Base-by-base conservation (phyloP, 2,329 filamentous ascomycete genomes). In the Tolypocladium tropicale region DNA sequence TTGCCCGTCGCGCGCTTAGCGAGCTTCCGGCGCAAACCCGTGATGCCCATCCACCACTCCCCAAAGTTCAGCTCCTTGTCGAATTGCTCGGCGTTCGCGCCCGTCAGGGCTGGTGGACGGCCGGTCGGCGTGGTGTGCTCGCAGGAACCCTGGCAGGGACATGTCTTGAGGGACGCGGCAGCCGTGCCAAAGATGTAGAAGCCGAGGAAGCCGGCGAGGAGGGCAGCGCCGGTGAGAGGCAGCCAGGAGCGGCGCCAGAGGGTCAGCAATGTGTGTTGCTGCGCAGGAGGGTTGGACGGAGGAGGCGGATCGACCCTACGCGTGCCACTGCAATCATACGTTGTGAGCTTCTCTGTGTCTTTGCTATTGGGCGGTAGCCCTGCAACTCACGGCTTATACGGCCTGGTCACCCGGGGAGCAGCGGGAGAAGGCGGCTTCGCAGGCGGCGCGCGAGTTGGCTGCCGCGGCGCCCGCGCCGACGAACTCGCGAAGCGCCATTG, bases 21-120 rank as follows among this genome's bases (percentile, higher is more conserved):
- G 30, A 86, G 70, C 25, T 71, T 69, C 53, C 71, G 70, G 12
- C 83, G 76, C 53, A 84, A 68, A 21, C 67, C 69, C 6, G 72
- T 76, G 60, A 85, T 76, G 52, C 83, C 82, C 72, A 79, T 79
- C 61, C 79, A 72, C 67, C 72, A 74, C 67, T 86, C 83, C 4
- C 78, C 78, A 62, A 75, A 70, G 64, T 84, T 75, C 39, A 86
- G 79, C 58, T 77, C 76, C 56, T 73, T 70, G 69, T 86, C 83
- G 65, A 86, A 86, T 43, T 77, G 75, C 32, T 72, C 70, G 21
- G 83, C 83, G 16, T 74, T 72, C 53, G 75, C 71, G 52, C 70
- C 68, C 21, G 71, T 73, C 60, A 80, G 70, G 55, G 75, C 73
- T 28, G 74, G 70, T 4, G 78, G 77, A 12, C 77, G 76, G 34